Conservation (phyloP, 176 grass and related monocot genomes). For the Oryza nivara region DNA sequence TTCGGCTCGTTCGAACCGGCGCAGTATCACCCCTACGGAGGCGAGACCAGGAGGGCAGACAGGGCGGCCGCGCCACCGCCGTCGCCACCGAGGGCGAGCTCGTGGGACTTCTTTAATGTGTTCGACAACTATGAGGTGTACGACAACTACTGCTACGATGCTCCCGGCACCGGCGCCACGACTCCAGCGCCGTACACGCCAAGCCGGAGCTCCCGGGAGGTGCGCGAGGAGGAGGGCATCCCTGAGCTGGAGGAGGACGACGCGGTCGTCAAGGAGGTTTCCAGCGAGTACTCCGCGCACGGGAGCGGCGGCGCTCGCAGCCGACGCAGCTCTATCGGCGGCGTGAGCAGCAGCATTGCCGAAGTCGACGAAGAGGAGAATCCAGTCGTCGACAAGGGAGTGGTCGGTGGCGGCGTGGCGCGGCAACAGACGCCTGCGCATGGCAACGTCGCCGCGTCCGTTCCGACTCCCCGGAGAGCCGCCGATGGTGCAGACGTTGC, state of each 20-base stretch:
- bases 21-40: constrained; percentile 42
- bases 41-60: background rate
- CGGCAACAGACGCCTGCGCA: constrained; percentile 29
- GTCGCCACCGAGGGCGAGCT: constrained; percentile 66
- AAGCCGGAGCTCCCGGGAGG: constrained; percentile 70
- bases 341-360: constrained; percentile 33
- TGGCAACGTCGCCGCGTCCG: constrained; percentile 2
- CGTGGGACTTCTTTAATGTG: constrained; percentile 94
- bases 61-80: constrained; percentile 41
- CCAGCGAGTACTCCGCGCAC: constrained; percentile 32
- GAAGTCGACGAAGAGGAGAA: constrained; percentile 2
- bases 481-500: constrained; percentile 40
- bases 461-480: constrained; percentile 8
- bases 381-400: constrained; percentile 55
- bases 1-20: constrained; percentile 46
- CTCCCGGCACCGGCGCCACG: background rate
- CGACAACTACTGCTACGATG: constrained; percentile 53
- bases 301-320: constrained; percentile 25
- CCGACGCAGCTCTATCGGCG: constrained; percentile 41
- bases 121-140: constrained; percentile 64
- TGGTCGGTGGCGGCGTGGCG: constrained; percentile 30
- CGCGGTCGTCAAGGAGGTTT: constrained; percentile 65
- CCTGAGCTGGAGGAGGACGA: constrained; percentile 87
- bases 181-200: constrained; percentile 51
- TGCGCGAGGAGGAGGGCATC: constrained; percentile 92